phyloP scores from a whole-genome alignment of 129 eudicot species.

The Sambucus nigra region DNA sequence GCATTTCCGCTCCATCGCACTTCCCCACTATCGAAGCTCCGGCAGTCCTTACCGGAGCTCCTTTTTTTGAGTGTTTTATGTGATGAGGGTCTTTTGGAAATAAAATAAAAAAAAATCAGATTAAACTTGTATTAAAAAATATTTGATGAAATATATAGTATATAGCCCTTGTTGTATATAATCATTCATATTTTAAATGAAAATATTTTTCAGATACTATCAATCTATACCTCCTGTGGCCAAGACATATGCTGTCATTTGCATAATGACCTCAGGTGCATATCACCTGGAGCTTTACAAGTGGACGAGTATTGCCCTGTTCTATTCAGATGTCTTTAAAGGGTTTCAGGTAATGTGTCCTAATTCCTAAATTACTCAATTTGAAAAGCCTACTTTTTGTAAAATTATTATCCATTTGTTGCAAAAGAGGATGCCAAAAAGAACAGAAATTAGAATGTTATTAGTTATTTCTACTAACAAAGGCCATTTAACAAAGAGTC shows the following conservation, averaged over 20 bases:
- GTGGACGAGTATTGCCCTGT: conserved; percentile 16
- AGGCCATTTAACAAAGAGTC: too few species aligned
- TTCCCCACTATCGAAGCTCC: neutral
- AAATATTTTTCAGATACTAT: conserved; percentile 39
- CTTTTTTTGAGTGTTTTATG: too few species aligned
- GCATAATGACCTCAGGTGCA: conserved; percentile 34
- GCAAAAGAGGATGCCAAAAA: too few species aligned
- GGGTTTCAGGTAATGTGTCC: conserved; percentile 64
- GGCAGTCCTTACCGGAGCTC: too few species aligned
- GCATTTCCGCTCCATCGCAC: neutral
- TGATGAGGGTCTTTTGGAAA: neutral
- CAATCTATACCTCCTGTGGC: conserved; percentile 48
- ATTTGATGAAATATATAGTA: neutral
- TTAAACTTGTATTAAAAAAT: neutral
- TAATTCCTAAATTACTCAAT: too few species aligned
- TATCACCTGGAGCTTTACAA: conserved; percentile 22
- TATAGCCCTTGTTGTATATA: neutral
- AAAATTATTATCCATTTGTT: too few species aligned
- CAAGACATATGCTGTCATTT: conserved; percentile 44
- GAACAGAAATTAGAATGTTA: too few species aligned
- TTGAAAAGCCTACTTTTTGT: too few species aligned
- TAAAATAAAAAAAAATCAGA: too few species aligned
- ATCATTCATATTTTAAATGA: neutral
- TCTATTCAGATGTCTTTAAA: conserved; percentile 30
- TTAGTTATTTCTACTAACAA: too few species aligned